Conservation (phyloP, 352 stramenopile species). For the Peronosclerospora sorghi region DNA sequence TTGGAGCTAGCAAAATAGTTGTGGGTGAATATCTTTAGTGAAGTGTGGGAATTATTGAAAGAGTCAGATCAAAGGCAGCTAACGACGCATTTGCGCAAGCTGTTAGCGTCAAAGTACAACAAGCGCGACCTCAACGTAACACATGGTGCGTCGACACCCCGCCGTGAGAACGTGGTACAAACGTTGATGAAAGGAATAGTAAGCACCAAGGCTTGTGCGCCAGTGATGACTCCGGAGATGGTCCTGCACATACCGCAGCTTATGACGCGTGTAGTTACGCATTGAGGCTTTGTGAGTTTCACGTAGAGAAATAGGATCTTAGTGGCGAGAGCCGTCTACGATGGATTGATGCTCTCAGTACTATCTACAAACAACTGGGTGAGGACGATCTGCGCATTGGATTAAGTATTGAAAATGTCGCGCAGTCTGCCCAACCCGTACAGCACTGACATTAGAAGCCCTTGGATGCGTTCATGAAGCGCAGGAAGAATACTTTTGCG, state of each 20-base stretch:
- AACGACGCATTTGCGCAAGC: slow-evolving; percentile 53
- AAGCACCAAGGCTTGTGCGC: slow-evolving; percentile 32
- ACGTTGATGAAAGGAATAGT: slow-evolving; percentile 77
- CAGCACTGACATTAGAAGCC: too few relatives aligned
- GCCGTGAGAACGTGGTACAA: slow-evolving; percentile 76
- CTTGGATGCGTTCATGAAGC: too few relatives aligned
- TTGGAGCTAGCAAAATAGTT: slow-evolving; percentile 76
- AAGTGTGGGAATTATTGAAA: slow-evolving; percentile 39
- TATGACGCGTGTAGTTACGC: too few relatives aligned
- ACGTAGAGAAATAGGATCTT: too few relatives aligned
- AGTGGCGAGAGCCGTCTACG: too few relatives aligned
- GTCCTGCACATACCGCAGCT: slow-evolving; percentile 70
- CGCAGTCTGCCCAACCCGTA: too few relatives aligned
- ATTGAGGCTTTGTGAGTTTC: too few relatives aligned
- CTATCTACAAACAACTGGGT: too few relatives aligned
- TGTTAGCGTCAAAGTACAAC: slow-evolving; percentile 82
- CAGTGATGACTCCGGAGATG: slow-evolving; percentile 76
- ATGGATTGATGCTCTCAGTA: too few relatives aligned
- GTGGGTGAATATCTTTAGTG: slow-evolving; percentile 67
- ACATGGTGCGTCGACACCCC: slow-evolving; percentile 26
- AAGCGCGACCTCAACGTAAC: slow-evolving; percentile 76
- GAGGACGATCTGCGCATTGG: too few relatives aligned
- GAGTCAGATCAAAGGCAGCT: slow-evolving; percentile 43
- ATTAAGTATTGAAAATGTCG: too few relatives aligned
- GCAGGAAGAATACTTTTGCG: too few relatives aligned